A percentile compares a stretch with the other conserved stretches of the same genome.
Conservation (phyloP, 768 basidiomycete species). For the Rhizopogon sp. region DNA sequence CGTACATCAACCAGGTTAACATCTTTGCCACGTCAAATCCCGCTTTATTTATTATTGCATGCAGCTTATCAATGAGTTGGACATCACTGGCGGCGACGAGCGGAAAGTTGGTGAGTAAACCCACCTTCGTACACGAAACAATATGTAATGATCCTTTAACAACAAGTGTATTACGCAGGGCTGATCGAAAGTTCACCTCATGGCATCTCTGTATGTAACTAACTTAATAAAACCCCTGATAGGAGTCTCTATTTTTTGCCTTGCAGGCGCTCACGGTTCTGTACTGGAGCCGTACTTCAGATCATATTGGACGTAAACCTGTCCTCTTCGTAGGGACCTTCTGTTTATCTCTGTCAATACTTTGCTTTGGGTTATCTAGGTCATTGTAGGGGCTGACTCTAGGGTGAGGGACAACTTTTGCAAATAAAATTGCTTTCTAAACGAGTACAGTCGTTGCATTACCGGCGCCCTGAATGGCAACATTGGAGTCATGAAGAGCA, state of each 20-base stretch:
- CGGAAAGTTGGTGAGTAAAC: conserved; percentile 35
- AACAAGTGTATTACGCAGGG: conserved; percentile 42
- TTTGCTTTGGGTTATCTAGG: conserved; percentile 58
- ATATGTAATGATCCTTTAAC: not conserved
- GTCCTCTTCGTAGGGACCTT: conserved; percentile 38
- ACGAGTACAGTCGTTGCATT: conserved; percentile 48
- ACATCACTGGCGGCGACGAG: conserved; percentile 19
- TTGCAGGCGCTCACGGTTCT: conserved; percentile 41
- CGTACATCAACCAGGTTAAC: conserved; percentile 44
- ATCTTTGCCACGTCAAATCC: not conserved
- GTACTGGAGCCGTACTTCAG: conserved; percentile 46
- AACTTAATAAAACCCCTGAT: not conserved
- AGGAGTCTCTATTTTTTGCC: conserved; percentile 45
- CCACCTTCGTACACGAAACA: not conserved
- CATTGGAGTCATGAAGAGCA: conserved; percentile 69
- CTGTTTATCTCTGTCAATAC: conserved; percentile 44
- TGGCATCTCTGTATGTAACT: not conserved
- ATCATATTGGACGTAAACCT: conserved; percentile 44
- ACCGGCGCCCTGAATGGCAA: conserved; percentile 68
- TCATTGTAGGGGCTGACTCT: conserved; percentile 52
- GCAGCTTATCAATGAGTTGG: conserved; percentile 30
- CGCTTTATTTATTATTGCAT: too few relatives aligned
- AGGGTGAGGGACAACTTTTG: conserved; percentile 33
- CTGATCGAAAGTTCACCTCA: conserved; percentile 34
- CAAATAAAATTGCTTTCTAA: not conserved